Base-by-base conservation (phyloP, 1,284 basidiomycete species). In the Trametes versicolor region DNA sequence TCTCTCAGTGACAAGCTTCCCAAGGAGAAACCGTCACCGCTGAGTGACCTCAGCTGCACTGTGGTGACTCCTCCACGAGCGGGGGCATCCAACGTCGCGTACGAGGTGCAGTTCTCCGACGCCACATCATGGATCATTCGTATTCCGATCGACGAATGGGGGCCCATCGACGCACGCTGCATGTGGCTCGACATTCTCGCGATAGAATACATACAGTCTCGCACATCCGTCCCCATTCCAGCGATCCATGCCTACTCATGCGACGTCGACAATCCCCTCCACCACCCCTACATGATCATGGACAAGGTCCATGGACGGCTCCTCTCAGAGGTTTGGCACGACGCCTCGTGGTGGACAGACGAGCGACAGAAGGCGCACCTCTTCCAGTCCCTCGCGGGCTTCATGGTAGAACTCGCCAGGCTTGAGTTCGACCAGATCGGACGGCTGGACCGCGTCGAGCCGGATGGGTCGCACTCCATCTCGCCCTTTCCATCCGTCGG, bases 371-470 rank as follows among this genome's bases (percentile, higher is more conserved):
- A 48, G 23, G 41, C 47, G 21, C 15, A 43, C 21, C 23, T 53
- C 29, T 54, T 60, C 32, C n/a, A 53, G 27, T 60, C 59, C 1
- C 59, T 60, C 13, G 59, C 59, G 8, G 59, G 32, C 1, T 36
- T 25, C 43, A 60, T 60, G 59, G 21, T 21, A 8, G 41, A 60
- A n/a, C 59, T 54, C 8, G 50, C 59, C 10, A 2, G 15, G 5
- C 43, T 60, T 41, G 50, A 60, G 32, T 60, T 60, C 59, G 51
- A 60, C 59, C 21, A 48, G 32, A 60, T 60, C 43, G 59, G 59
- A 10, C 23, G 41, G 12, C 59, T 54, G 15, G 58, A 60, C 10
- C 49, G 58, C 12, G 27, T 27, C n/a, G 27, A 23, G 9, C 29
- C 48, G 9, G 50, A 52, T 7, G 58, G 58, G 5, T 4, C 50